A percentile compares a stretch with the other conserved stretches of the same genome.
Conservation (phyloP, 345 rosid species). For the Brassica rapa region DNA sequence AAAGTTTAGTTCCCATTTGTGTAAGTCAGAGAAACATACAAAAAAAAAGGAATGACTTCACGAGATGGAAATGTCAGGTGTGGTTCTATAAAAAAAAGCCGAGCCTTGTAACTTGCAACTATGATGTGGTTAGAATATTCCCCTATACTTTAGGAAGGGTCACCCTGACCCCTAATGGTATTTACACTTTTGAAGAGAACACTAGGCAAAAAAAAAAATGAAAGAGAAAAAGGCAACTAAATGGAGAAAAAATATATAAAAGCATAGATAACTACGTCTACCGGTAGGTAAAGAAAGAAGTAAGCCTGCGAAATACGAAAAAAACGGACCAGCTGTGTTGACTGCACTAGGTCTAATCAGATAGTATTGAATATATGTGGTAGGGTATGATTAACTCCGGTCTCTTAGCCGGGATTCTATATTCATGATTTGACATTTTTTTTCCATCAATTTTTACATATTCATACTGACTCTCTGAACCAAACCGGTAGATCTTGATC, state of each 20-base stretch:
- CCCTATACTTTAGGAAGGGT: constrained; percentile 25
- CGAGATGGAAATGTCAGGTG: constrained; percentile 26
- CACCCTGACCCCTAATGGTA: constrained; percentile 10
- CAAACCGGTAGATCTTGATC: too few species aligned
- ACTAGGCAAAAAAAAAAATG: background rate
- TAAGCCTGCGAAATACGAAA: constrained; percentile 26
- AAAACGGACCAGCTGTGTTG: constrained; percentile 23
- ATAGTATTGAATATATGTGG: constrained; percentile 11
- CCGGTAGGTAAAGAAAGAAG: constrained; percentile 5
- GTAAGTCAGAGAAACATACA: background rate
- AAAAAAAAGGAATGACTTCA: constrained; percentile 20
- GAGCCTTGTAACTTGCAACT: background rate
- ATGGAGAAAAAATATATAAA: constrained; percentile 7
- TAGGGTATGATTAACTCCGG: too few species aligned
- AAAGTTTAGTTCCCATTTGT: constrained; percentile 36
- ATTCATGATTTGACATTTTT: too few species aligned
- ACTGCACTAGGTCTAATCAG: constrained; percentile 1
- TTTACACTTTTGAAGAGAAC: background rate
- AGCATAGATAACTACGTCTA: constrained; percentile 19
- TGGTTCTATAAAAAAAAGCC: constrained; percentile 11
- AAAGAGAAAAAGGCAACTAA: constrained; percentile 8
- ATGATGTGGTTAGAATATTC: constrained; percentile 23
- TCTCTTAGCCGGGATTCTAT: too few species aligned
- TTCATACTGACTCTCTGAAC: too few species aligned
- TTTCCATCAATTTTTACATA: too few species aligned